Base-by-base conservation (phyloP, 2,329 filamentous ascomycete genomes). In the Colletotrichum sp. region DNA sequence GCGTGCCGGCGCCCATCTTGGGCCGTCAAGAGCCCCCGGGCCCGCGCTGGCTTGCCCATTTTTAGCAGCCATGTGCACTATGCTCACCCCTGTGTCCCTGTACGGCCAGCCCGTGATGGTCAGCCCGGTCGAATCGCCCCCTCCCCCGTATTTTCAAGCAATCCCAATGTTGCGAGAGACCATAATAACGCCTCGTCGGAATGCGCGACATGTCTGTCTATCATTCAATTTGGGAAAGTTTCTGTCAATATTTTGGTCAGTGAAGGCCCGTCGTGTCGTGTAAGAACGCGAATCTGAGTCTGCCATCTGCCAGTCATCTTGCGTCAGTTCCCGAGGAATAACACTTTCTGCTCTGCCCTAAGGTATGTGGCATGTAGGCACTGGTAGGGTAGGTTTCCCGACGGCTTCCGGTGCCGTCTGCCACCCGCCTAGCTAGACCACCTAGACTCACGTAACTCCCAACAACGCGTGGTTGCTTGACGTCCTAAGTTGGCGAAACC, bases 141-240 rank as follows among this genome's bases (percentile, higher is more conserved):
- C 34, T 48, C 34, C 61, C 48, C 59, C 72, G 60, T 74, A 22
- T 74, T 73, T 68, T 75, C 73, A 44, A 68, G 63, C 70, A 64
- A 68, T 44, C 39, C 63, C 32, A 22, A 64, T 28, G 57, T 44
- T 39, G 57, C 44, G 55, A 57, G 22, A 60, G 57, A 34, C 27
- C 39, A 52, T 19, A 61, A 55, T 30, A 39, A 61, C 22, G n/a
- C 25, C 34, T n/a, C 30, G 22, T 32, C 52, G 30, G 27, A 52
- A 66, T 67, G 68, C 36, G 39, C 25, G 68, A 67, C 61, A 72
- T 61, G 19, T 34, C 63, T 67, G 22, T 19, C 55, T 8, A 8
- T 30, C 66, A 2, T 52, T 52, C 44, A 52, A 22, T 52, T 52
- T 52, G 44, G 6, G 44, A 52, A n/a, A 5, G 16, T 28, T 59